Base-by-base conservation (phyloP, 2,329 filamentous ascomycete genomes). In the Sarocladium kiliense region DNA sequence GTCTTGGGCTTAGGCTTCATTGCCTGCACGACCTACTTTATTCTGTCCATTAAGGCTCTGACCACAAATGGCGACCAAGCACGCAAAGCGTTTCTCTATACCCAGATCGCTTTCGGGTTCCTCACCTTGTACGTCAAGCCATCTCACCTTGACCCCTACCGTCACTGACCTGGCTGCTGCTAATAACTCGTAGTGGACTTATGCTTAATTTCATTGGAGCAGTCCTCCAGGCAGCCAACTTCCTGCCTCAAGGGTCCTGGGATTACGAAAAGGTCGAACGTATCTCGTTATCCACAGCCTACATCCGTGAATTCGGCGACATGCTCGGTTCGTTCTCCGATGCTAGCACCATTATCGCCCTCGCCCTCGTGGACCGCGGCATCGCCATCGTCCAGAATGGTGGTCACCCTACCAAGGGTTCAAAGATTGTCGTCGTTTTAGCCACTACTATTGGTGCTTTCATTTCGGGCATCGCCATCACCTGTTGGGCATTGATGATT, bases 41-140 rank as follows among this genome's bases (percentile, higher is more conserved):
- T 19, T 5, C 6, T 16, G 36, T 39, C 36, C 7, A 5, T 39
- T 5, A 39, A 39, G 18, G 6, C 12, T 19, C 5, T 39, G 5
- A 39, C 5, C 5, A 39, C 36, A 5, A 5, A 16, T 39, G 36
- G 16, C 7, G 12, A 16, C 12, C 18, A 6, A 10, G 12, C 9
- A n/a, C 16, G 36, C 9, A 39, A 16, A n/a, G n/a, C 36, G 5
- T 39, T 39, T 39, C 36, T 39, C 9, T 19, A 9, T 19, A 39
- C 36, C 50, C 67, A 66, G 44, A 3, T 54, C 1, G 63, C 65
- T 1, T 57, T 69, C 11, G 54, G 57, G 1, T 47, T 62, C 0
- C 69, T 62, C 26, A 36, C 56, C 3, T 23, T 61, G 68, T 71
- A 49, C 47, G 66, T 49, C 9, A 4, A 39, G 12, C 44, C 3